Conservation (phyloP, 228 moss, liverwort and hornwort species). For the Sphagnum fallax region DNA sequence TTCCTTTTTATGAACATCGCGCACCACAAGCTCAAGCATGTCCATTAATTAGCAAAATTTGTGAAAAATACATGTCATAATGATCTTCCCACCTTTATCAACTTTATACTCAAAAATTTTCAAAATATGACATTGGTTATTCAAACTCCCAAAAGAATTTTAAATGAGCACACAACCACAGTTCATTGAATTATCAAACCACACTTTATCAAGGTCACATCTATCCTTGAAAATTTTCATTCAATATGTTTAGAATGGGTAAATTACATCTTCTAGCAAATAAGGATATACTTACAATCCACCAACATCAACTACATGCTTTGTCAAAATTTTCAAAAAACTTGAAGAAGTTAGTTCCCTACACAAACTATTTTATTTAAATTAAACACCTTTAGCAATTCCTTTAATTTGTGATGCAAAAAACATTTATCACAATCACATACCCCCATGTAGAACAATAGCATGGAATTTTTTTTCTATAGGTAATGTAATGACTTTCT, state of each 20-base stretch:
- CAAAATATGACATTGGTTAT: not conserved
- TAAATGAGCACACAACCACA: not conserved
- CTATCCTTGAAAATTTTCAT: not conserved
- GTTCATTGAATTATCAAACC: not conserved
- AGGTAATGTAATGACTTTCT: too few species aligned
- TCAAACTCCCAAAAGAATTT: not conserved
- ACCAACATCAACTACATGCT: not conserved
- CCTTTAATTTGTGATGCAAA: not conserved
- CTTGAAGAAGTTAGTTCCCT: not conserved
- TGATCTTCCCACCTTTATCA: not conserved
- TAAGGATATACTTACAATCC: not conserved
- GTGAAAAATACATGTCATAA: not conserved
- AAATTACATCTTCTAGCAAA: not conserved
- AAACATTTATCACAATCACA: too few species aligned
- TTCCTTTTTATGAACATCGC: not conserved
- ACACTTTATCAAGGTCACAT: not conserved
- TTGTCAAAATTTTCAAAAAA: not conserved
- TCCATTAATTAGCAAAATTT: not conserved
- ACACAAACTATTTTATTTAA: not conserved
- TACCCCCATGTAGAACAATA: too few species aligned
- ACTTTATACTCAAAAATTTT: not conserved
- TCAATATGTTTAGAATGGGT: not conserved
- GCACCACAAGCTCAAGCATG: not conserved
- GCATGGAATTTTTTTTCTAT: too few species aligned
- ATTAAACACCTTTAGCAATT: not conserved